phyloP scores from a whole-genome alignment of 2,329 filamentous ascomycete species.

The Arthrocladium fulminans region DNA sequence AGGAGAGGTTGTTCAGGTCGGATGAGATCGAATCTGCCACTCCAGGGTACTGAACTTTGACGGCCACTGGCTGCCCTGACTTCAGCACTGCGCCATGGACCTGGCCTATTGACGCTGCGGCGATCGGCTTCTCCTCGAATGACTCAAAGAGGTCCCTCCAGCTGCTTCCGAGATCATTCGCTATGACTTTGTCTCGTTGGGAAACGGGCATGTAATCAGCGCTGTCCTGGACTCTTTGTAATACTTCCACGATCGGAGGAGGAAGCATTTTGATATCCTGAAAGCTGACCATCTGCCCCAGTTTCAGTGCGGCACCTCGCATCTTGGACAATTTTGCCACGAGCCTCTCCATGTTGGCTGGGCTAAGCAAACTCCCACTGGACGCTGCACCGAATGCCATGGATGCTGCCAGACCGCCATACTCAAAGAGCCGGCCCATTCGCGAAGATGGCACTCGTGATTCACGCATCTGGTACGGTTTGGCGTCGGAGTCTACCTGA shows the following conservation, averaged over 20 bases:
- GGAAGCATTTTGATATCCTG: conserved; percentile 96
- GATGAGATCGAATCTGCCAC: conserved; percentile 95
- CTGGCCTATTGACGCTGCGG: conserved; percentile 93
- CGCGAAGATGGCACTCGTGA: conserved; percentile 85
- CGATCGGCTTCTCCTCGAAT: conserved; percentile 87
- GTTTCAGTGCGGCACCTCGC: conserved; percentile 91
- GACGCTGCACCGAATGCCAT: conserved; percentile 90
- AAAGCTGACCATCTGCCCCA: conserved; percentile 97
- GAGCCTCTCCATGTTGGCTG: conserved; percentile 83
- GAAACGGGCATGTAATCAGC: conserved; percentile 97
- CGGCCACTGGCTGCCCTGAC: conserved; percentile 68
- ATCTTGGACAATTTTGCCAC: conserved; percentile 90
- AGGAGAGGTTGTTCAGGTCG: conserved; percentile 83
- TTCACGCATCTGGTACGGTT: conserved; percentile 65
- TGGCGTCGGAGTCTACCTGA: conserved; percentile 25
- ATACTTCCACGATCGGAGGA: conserved; percentile 71
- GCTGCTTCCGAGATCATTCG: conserved; percentile 65
- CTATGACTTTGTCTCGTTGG: conserved; percentile 78
- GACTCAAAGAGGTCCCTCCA: conserved; percentile 77
- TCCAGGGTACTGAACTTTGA: conserved; percentile 96
- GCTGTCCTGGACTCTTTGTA: conserved; percentile 89
- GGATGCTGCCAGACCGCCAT: conserved; percentile 81
- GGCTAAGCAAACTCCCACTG: conserved; percentile 74
- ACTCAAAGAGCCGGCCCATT: conserved; percentile 85
- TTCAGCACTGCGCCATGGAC: conserved; percentile 79